Evolutionary conservation across 2,329 filamentous ascomycete species (phyloP).

Genomic region (Pyrenochaeta sp.): DNA sequence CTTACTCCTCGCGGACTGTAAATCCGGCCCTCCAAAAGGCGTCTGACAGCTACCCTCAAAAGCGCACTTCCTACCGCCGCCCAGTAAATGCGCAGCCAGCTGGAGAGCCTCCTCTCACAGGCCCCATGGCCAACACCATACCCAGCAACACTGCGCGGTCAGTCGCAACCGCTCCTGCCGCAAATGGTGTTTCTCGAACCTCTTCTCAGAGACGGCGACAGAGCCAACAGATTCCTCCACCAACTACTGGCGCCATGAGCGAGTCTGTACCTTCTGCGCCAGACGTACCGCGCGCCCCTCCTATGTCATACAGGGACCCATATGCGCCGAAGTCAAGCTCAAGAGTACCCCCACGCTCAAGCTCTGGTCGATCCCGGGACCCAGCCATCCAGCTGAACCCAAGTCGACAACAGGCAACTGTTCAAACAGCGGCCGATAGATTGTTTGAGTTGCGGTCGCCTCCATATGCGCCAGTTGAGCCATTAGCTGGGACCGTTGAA

Average conservation of each 20-base stretch:
- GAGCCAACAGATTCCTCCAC: conserved; percentile 41
- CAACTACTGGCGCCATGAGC: conserved; percentile 28
- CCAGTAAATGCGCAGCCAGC: conserved; percentile 40
- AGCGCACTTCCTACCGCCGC: conserved; percentile 44
- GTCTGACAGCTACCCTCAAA: conserved; percentile 41
- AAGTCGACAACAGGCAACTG: conserved; percentile 45
- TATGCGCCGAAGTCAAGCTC: conserved; percentile 45
- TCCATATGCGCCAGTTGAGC: conserved; percentile 40
- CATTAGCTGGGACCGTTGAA: conserved; percentile 37
- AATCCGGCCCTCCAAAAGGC: conserved; percentile 32
- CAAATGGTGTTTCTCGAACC: conserved; percentile 31
- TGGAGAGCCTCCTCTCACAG: conserved; percentile 19
- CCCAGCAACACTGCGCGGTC: conserved; percentile 40
- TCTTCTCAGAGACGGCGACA: conserved; percentile 42
- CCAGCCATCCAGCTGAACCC: conserved; percentile 44
- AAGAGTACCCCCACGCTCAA: conserved; percentile 33
- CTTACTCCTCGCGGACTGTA: conserved; percentile 31
- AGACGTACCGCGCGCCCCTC: conserved; percentile 66
- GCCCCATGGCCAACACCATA: conserved; percentile 24
- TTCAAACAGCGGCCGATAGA: conserved; percentile 42
- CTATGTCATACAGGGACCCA: conserved; percentile 51
- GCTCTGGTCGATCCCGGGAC: conserved; percentile 40
- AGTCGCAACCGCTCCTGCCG: conserved; percentile 22
- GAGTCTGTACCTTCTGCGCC: conserved; percentile 58
- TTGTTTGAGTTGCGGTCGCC: conserved; percentile 43